Conservation (phyloP, 768 basidiomycete genomes). For the Termitomyces sp. region DNA sequence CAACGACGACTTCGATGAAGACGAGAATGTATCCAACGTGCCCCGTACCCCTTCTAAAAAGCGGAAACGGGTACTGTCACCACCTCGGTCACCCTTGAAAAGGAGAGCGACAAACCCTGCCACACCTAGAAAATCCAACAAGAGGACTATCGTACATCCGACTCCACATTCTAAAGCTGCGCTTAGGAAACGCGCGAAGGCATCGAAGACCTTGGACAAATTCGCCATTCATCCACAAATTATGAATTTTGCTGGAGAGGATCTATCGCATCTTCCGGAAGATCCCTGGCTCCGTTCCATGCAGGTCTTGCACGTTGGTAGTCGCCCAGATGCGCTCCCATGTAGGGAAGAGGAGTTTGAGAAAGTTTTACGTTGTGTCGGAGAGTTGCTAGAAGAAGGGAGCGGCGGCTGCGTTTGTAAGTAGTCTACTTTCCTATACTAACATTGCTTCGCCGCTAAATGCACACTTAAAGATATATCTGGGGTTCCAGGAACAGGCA, state of each 20-base stretch:
- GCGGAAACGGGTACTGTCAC: conserved; percentile 31
- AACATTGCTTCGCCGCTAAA: conserved; percentile 1
- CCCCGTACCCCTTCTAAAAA: conserved; percentile 49
- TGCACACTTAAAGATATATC: conserved; percentile 70
- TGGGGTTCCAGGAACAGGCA: conserved; percentile 98
- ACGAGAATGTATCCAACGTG: conserved; percentile 24
- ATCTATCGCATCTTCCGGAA: conserved; percentile 49
- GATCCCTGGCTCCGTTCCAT: conserved; percentile 87
- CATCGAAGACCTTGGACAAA: conserved; percentile 13
- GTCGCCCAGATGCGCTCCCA: conserved; percentile 83
- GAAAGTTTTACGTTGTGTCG: conserved; percentile 67
- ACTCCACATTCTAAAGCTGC: conserved; percentile 76
- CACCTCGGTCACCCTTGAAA: conserved; percentile 18
- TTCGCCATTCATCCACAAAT: conserved; percentile 22
- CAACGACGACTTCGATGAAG: conserved; percentile 24
- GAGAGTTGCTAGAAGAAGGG: conserved; percentile 85
- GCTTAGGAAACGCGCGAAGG: conserved; percentile 37
- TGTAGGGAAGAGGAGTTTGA: conserved; percentile 85
- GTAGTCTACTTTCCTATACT: conserved; percentile 21
- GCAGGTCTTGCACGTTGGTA: conserved; percentile 89
- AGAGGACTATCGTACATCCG: conserved; percentile 45
- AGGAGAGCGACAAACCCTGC: conserved; percentile 13
- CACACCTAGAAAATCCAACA: conserved; percentile 27
- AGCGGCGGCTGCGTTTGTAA: conserved; percentile 94
- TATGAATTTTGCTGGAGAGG: conserved; percentile 24